Percentiles rank a stretch among this genome's conserved stretches.
These are phyloP conservation scores for Byssothecium circinans DNA, from an alignment of 2,329 filamentous ascomycete genomes.

Conservation along the genomic window DNA sequence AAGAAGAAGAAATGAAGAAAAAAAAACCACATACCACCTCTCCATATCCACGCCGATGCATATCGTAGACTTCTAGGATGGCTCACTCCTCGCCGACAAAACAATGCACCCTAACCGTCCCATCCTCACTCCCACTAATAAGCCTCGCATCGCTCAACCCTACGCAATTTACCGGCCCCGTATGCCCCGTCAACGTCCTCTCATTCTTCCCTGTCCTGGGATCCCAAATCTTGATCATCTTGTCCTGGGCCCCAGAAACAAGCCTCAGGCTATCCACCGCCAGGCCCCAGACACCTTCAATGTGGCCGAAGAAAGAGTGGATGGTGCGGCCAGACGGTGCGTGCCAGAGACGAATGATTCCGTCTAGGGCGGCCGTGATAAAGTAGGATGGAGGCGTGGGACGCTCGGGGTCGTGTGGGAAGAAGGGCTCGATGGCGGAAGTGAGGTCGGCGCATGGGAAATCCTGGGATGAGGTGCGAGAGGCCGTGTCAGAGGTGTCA, in stretches of 20 bases:
- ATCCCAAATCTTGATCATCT: slow-evolving; percentile 96
- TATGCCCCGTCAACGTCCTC: slow-evolving; percentile 86
- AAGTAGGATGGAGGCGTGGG: slow-evolving; percentile 85
- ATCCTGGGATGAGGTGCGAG: slow-evolving; percentile 1
- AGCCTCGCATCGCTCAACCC: slow-evolving; percentile 87
- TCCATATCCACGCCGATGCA: no score
- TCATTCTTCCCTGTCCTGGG: slow-evolving; percentile 88
- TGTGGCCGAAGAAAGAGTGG: slow-evolving; percentile 92
- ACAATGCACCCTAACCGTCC: slow-evolving; percentile 72
- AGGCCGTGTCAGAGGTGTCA: background rate
- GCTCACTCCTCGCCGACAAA: slow-evolving; percentile 20
- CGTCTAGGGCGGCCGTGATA: slow-evolving; percentile 87
- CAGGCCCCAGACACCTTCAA: slow-evolving; percentile 94
- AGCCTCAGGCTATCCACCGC: slow-evolving; percentile 85
- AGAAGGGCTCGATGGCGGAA: slow-evolving; percentile 49
- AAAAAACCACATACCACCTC: no score
- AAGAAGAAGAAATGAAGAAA: no score
- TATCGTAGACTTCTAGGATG: no score
- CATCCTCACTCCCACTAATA: slow-evolving; percentile 90
- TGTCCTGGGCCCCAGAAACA: slow-evolving; percentile 87
- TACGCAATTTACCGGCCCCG: slow-evolving; percentile 89
- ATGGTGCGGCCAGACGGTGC: slow-evolving; percentile 78
- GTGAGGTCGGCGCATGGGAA: slow-evolving; percentile 11
- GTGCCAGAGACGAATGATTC: slow-evolving; percentile 91
- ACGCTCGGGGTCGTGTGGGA: slow-evolving; percentile 63